A percentile compares a stretch with the other conserved stretches of the same genome.
Evolutionary conservation across 176 grass and related monocot genomes (phyloP).

Genomic region (Oryza longistaminata): DNA sequence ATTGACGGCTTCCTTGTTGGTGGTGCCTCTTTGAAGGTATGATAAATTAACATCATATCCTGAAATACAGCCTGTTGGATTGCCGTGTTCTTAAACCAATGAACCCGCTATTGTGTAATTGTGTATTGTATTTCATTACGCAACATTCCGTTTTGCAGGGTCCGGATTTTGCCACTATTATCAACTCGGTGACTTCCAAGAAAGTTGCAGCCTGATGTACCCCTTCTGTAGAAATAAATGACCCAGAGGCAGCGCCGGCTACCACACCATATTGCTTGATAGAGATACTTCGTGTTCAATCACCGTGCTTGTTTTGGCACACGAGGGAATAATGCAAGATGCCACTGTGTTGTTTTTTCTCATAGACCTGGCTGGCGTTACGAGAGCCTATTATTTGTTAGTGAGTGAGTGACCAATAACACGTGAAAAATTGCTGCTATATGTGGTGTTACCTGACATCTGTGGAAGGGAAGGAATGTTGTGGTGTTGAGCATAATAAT

Average conservation of each 20-base stretch:
- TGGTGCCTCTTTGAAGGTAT: conserved; percentile 93
- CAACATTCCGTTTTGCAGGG: conserved; percentile 42
- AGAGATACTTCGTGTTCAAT: conserved; percentile 3
- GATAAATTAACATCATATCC: not conserved
- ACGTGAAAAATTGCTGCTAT: not conserved
- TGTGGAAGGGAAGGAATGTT: not conserved
- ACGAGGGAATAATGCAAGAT: conserved; percentile 36
- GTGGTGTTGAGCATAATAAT: not conserved
- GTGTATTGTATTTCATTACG: not conserved
- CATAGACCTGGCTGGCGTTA: conserved; percentile 19
- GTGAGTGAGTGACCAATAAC: conserved; percentile 15
- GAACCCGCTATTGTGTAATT: not conserved
- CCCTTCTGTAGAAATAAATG: conserved; percentile 32
- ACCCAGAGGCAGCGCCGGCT: conserved; percentile 2
- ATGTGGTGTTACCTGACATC: not conserved
- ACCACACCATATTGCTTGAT: not conserved
- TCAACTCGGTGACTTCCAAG: conserved; percentile 93
- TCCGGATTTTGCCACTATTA: conserved; percentile 77
- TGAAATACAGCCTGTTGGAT: not conserved
- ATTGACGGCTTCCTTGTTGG: conserved; percentile 99
- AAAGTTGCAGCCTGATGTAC: conserved; percentile 78
- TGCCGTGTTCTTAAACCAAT: not conserved
- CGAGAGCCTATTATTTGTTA: conserved; percentile 14
- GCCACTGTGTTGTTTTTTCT: conserved; percentile 14
- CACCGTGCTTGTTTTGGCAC: conserved; percentile 9